phyloP scores from a whole-genome alignment of 2,329 filamentous ascomycete species.

The Verticillium longisporum region DNA sequence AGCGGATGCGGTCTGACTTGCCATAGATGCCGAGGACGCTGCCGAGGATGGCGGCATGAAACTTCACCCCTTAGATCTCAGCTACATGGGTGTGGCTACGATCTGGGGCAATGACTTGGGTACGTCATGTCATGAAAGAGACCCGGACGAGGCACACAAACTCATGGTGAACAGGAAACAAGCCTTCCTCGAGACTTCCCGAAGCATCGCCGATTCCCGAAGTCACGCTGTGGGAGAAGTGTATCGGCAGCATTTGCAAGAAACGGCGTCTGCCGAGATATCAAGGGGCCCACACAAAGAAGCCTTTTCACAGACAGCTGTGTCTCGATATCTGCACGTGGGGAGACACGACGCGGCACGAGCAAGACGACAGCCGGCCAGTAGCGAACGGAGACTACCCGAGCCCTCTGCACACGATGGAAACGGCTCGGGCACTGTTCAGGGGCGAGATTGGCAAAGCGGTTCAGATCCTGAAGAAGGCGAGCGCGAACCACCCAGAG shows the following conservation, averaged over 20 bases:
- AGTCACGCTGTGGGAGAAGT: slow-evolving; percentile 49
- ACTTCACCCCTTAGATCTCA: slow-evolving; percentile 60
- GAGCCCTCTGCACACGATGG: slow-evolving; percentile 61
- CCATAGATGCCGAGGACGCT: slow-evolving; percentile 53
- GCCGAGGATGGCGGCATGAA: slow-evolving; percentile 65
- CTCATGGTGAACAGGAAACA: slow-evolving; percentile 31
- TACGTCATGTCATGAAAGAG: slow-evolving; percentile 23
- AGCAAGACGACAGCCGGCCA: slow-evolving; percentile 34
- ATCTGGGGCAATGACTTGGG: slow-evolving; percentile 68
- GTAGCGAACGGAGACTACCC: slow-evolving; percentile 37
- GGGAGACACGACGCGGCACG: slow-evolving; percentile 49
- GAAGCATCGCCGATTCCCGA: slow-evolving; percentile 40
- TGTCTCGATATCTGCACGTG: slow-evolving; percentile 71
- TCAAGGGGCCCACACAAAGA: slow-evolving; percentile 55
- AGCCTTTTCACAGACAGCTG: slow-evolving; percentile 64
- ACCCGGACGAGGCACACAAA: slow-evolving; percentile 7
- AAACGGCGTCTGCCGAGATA: slow-evolving; percentile 56
- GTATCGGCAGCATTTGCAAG: slow-evolving; percentile 57
- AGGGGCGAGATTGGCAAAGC: slow-evolving; percentile 63
- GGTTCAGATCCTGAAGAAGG: slow-evolving; percentile 61
- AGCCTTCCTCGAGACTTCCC: slow-evolving; percentile 38
- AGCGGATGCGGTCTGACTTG: background rate
- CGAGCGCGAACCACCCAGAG: slow-evolving; percentile 55
- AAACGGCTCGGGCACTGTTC: slow-evolving; percentile 70
- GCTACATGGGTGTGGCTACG: slow-evolving; percentile 66